Evolutionary conservation across 2,329 filamentous ascomycete species (phyloP).

Genomic region (Colletotrichum limetticola): DNA sequence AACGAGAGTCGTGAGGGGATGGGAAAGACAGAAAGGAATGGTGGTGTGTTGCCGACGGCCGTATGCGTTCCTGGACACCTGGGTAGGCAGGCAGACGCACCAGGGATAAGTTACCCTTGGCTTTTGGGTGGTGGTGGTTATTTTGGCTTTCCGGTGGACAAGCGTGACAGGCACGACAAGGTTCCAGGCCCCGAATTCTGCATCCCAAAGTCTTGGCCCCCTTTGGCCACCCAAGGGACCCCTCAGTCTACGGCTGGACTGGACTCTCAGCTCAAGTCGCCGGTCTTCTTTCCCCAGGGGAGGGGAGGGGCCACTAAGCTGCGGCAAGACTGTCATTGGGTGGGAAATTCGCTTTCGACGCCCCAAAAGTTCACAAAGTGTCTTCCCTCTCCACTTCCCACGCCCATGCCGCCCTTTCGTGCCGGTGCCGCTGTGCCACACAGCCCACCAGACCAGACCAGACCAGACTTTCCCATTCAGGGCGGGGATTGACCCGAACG

Average conservation of each 20-base stretch:
- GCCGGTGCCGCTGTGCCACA: neutral
- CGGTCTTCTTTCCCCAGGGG: neutral
- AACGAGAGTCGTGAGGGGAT: constrained; percentile 20
- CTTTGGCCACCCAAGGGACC: neutral
- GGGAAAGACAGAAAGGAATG: neutral
- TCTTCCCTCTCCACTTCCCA: constrained; percentile 8
- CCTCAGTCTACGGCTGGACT: neutral
- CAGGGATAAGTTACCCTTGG: neutral
- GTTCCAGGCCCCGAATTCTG: constrained; percentile 9
- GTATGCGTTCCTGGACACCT: no score
- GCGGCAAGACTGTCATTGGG: constrained; percentile 4
- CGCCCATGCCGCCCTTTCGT: neutral
- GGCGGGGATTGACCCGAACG: no score
- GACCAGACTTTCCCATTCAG: neutral
- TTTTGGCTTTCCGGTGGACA: constrained; percentile 3
- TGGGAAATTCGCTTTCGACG: neutral
- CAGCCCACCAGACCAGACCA: neutral
- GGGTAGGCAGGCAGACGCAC: constrained; percentile 7
- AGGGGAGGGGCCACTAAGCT: constrained; percentile 1
- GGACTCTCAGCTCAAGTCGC: neutral
- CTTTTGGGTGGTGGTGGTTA: neutral
- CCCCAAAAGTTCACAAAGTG: no score
- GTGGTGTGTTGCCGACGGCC: neutral
- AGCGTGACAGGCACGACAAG: neutral
- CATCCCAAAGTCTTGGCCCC: constrained; percentile 1